Base-by-base conservation (phyloP, 768 basidiomycete genomes). In the Psilocybe sp. region DNA sequence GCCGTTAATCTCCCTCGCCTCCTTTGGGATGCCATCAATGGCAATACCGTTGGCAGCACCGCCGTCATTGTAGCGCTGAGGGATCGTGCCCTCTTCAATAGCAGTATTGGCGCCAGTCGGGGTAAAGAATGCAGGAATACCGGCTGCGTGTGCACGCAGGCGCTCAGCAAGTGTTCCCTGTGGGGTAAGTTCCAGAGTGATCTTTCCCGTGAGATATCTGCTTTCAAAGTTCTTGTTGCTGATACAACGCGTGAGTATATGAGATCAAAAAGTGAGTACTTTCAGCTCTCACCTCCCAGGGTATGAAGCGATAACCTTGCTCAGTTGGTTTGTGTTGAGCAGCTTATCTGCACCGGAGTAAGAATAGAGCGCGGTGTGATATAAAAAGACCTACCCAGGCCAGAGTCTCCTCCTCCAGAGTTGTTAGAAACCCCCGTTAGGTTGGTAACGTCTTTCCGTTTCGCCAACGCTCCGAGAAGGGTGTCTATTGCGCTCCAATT, bases 71-170 rank as follows among this genome's bases (percentile, higher is more conserved):
- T 91, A 92, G 18, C 85, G 79, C 56, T 87, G 78, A 20, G 92
- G 88, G 59, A 94, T 90, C 3, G 77, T 66, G 1, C 92, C 92
- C 41, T 82, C 71, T 65, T 94, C 89, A 2, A 92, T 80, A 2
- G 89, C 89, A 15, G 92, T 94, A 16, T 79, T 80, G 7, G 90
- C 89, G 13, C 94, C 93, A 0, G 92, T 93, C 13, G 92, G 93
- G 5, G 91, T 96, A 69, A 76, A 95, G 74, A 97, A 93, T n/a
- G 87, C 92, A 14, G 93, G 92, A 52, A 93, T 92, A 44, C 93
- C 93, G 10, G 91, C 89, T 8, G 91, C 92, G 50, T 91, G 88
- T 6, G 93, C 89, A 33, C 92, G 86, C 52, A 94, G 75, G 50
- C 92, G 85, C 62, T 94, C 93, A 13, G 87, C 84, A 39, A 97